These are phyloP conservation scores for Zygoascus meyerae DNA, from an alignment of 1,139 yeast species.

Conservation along the genomic window DNA sequence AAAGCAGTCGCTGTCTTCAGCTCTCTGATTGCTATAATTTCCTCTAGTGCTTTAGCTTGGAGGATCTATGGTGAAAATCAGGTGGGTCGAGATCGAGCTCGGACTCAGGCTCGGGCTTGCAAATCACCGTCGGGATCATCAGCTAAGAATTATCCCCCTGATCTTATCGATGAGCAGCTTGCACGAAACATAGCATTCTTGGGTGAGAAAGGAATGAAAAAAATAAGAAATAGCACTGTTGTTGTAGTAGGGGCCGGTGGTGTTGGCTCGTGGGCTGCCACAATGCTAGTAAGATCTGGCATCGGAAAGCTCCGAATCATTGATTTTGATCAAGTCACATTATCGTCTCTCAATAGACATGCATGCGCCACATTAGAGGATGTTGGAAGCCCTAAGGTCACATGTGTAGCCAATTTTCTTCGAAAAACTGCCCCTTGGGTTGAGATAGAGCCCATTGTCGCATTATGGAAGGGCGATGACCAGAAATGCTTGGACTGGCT, in stretches of 20 bases:
- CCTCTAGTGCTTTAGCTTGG: slow-evolving; percentile 6
- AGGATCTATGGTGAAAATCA: background rate
- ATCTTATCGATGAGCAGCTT: slow-evolving; percentile 78
- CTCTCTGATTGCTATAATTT: slow-evolving; percentile 5
- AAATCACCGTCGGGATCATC: background rate
- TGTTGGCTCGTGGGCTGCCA: slow-evolving; percentile 94
- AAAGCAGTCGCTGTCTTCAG: slow-evolving; percentile 3
- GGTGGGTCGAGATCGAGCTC: background rate
- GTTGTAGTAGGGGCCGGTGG: slow-evolving; percentile 98
- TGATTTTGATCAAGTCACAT: slow-evolving; percentile 92
- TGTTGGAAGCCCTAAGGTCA: slow-evolving; percentile 88
- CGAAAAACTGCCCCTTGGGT: slow-evolving; percentile 85
- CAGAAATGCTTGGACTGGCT: slow-evolving; percentile 40
- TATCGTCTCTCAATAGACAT: slow-evolving; percentile 87
- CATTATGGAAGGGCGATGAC: slow-evolving; percentile 52
- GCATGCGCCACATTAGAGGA: slow-evolving; percentile 85
- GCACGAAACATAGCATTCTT: slow-evolving; percentile 91
- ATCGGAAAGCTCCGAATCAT: slow-evolving; percentile 70
- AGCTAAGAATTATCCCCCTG: slow-evolving; percentile 44
- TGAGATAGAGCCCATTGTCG: slow-evolving; percentile 66
- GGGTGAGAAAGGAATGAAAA: slow-evolving; percentile 77
- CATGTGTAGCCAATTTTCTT: slow-evolving; percentile 62
- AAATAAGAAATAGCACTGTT: slow-evolving; percentile 65
- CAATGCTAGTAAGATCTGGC: slow-evolving; percentile 90
- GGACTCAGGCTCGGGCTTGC: background rate